Percentiles rank a stretch among this genome's conserved stretches.
These are phyloP conservation scores for Leucaena leucocephala DNA, from an alignment of 306 rosid species.

Conservation along the genomic window DNA sequence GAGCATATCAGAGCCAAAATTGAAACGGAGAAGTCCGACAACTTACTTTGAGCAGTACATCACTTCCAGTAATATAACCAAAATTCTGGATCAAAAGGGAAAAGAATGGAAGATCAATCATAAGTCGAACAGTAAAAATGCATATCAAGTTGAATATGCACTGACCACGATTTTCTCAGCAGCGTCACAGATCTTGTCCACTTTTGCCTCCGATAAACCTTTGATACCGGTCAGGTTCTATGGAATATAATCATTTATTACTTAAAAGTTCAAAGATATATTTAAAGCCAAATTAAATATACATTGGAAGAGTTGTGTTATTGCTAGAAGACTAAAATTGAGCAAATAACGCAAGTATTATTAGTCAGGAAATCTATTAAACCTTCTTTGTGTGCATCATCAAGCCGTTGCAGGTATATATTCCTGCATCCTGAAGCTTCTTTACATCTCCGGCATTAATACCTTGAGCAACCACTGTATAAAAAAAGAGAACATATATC, in stretches of 20 bases:
- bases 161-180: conserved; percentile 95
- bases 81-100: conserved; percentile 59
- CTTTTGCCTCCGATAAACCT: conserved; percentile 96
- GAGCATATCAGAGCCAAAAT: conserved; percentile 24
- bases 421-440: conserved; percentile 98
- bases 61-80: conserved; percentile 95
- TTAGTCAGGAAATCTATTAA: conserved; percentile 16
- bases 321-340: not conserved
- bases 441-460: conserved; percentile 95
- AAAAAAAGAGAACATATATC: conserved; percentile 6
- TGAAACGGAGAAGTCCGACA: conserved; percentile 28
- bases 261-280: not conserved
- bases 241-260: not conserved
- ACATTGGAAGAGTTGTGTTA: not conserved
- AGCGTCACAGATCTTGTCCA: conserved; percentile 94
- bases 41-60: conserved; percentile 74
- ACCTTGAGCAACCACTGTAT: conserved; percentile 86
- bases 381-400: conserved; percentile 99
- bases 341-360: not conserved
- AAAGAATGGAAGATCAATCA: conserved; percentile 4
- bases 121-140: conserved; percentile 5
- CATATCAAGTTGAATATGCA: conserved; percentile 5
- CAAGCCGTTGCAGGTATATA: conserved; percentile 91
- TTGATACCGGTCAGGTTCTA: conserved; percentile 82
- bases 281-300: not conserved